These are phyloP conservation scores for Pyricularia grisea DNA, from an alignment of 2,329 filamentous ascomycete genomes.

Conservation along the genomic window DNA sequence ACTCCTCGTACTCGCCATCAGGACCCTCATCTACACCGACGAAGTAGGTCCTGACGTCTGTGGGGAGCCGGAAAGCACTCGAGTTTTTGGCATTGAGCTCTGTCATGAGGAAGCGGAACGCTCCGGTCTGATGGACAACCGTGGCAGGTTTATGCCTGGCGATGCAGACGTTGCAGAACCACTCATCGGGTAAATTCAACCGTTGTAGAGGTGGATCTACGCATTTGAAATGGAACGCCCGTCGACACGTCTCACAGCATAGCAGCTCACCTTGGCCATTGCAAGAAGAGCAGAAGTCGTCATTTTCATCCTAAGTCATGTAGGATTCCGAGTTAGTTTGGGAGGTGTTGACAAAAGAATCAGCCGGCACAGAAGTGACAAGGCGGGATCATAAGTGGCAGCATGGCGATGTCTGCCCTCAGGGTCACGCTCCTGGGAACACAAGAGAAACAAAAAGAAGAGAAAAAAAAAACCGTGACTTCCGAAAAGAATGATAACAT, in stretches of 20 bases:
- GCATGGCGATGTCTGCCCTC: too few species aligned
- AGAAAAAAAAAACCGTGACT: constrained; percentile 8
- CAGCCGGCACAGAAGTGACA: neutral
- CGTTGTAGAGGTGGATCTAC: constrained; percentile 70
- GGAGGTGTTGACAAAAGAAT: neutral
- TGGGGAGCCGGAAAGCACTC: constrained; percentile 63
- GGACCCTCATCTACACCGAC: constrained; percentile 67
- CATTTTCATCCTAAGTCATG: constrained; percentile 56
- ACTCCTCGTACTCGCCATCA: constrained; percentile 74
- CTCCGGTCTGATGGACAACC: constrained; percentile 38
- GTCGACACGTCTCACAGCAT: constrained; percentile 87
- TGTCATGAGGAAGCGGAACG: constrained; percentile 54
- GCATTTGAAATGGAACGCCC: constrained; percentile 85
- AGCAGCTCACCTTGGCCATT: constrained; percentile 75
- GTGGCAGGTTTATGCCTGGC: constrained; percentile 37
- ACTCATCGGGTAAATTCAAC: constrained; percentile 60
- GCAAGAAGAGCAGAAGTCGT: constrained; percentile 85
- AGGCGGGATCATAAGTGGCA: neutral
- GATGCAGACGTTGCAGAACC: constrained; percentile 73
- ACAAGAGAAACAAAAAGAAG: constrained; percentile 1
- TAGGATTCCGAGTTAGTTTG: neutral
- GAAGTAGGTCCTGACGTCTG: constrained; percentile 64
- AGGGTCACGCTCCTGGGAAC: too few species aligned
- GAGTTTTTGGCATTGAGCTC: constrained; percentile 60
- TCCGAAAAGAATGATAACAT: constrained; percentile 6